phyloP scores from a whole-genome alignment of 1,139 yeast species.

The Blastobotrys serpentis region DNA sequence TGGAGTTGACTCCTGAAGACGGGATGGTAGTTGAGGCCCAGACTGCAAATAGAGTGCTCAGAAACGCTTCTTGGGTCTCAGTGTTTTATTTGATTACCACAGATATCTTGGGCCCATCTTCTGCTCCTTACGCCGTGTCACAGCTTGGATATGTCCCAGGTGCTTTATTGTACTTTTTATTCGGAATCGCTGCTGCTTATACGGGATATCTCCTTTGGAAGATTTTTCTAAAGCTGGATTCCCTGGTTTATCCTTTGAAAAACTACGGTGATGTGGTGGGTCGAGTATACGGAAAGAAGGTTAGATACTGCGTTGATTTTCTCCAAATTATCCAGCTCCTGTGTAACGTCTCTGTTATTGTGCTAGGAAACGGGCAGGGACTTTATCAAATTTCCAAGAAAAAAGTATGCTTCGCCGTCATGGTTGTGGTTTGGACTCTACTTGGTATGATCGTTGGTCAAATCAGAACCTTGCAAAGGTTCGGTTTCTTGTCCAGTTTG shows the following conservation, averaged over 20 bases:
- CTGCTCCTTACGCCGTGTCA: constrained; percentile 46
- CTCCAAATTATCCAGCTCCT: constrained; percentile 44
- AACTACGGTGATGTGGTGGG: constrained; percentile 44
- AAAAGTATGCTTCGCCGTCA: constrained; percentile 43
- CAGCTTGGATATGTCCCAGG: constrained; percentile 48
- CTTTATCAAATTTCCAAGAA: constrained; percentile 43
- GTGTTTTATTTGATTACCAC: constrained; percentile 47
- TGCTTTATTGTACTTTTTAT: constrained; percentile 40
- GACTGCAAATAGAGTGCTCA: constrained; percentile 33
- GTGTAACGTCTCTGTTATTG: constrained; percentile 44
- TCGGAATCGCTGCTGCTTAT: constrained; percentile 44
- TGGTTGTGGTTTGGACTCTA: constrained; percentile 44
- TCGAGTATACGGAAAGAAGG: constrained; percentile 38
- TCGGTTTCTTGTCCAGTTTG: constrained; percentile 44
- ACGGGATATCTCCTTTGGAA: constrained; percentile 40
- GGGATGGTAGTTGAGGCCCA: constrained; percentile 15
- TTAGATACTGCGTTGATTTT: constrained; percentile 37
- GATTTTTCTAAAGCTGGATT: constrained; percentile 39
- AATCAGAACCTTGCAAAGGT: constrained; percentile 40
- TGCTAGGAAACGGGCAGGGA: constrained; percentile 45
- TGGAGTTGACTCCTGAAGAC: constrained; percentile 21
- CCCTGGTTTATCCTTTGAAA: constrained; percentile 43
- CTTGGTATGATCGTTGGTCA: constrained; percentile 46
- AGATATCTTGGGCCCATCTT: constrained; percentile 47
- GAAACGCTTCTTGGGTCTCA: constrained; percentile 38